Conservation (phyloP, 2,329 filamentous ascomycete species). For the Talaromyces sp. region DNA sequence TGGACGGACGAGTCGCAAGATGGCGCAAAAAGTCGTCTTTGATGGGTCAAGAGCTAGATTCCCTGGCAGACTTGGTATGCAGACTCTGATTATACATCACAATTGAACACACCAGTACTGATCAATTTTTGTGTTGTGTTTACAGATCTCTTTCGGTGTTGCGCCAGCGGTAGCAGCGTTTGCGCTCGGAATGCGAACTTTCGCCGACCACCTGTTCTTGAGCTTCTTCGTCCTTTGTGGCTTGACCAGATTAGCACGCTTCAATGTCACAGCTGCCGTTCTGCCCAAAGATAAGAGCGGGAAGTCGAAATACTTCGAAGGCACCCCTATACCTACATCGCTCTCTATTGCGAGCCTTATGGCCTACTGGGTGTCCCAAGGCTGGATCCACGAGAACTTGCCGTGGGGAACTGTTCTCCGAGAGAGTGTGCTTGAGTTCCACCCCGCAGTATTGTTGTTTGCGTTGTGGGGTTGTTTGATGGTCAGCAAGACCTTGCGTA, state of each 20-base stretch:
- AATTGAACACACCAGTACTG: background rate
- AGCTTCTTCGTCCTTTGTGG: conserved; percentile 93
- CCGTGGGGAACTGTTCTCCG: conserved; percentile 68
- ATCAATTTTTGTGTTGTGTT: background rate
- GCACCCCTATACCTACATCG: conserved; percentile 90
- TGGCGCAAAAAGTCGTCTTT: conserved; percentile 96
- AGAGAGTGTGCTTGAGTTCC: conserved; percentile 72
- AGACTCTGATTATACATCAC: background rate
- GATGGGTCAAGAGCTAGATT: conserved; percentile 98
- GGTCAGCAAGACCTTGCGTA: conserved; percentile 91
- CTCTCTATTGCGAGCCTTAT: conserved; percentile 76
- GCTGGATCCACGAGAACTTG: conserved; percentile 74
- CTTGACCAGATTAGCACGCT: conserved; percentile 86
- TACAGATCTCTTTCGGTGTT: conserved; percentile 89
- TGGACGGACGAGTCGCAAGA: conserved; percentile 92
- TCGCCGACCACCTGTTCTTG: conserved; percentile 73
- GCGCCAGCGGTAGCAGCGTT: conserved; percentile 85
- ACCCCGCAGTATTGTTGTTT: conserved; percentile 78
- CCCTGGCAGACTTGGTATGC: conserved; percentile 84
- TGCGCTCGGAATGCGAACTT: conserved; percentile 79
- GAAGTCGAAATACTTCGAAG: conserved; percentile 95
- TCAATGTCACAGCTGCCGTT: conserved; percentile 90
- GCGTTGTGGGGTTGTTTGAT: conserved; percentile 87
- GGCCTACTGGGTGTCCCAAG: conserved; percentile 81
- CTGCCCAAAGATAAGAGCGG: conserved; percentile 88